Base-by-base conservation (phyloP, 179 eudicot genomes). In the Beta lomatogona region DNA sequence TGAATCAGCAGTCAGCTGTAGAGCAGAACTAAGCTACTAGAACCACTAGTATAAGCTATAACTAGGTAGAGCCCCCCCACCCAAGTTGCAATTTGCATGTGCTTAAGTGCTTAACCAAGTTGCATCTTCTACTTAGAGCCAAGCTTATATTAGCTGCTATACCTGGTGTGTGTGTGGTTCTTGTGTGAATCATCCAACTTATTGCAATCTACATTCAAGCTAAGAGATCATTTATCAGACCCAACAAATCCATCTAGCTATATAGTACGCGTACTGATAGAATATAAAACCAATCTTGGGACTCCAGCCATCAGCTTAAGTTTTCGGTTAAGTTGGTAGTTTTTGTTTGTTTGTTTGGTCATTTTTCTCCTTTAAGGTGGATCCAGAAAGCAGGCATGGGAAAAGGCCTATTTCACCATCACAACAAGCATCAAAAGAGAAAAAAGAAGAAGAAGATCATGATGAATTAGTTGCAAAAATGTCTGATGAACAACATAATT, bases 341-440 rank as follows among this genome's bases (percentile, higher is more conserved):
- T 13, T 19, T 12, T 58, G 28, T 1, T 25, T n/a, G 1, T 3
- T 58, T 1, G 12, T 58, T 3, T 58, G 63, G 21, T 58, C 19
- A 5, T 58, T 15, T 58, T 58, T 58, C n/a, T 61, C 28, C 10
- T 1, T 6, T 58, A 81, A 50, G 69, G 85, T 86, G 87, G 87
- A 86, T 84, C 87, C 79, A 66, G 44, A 58, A 68, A 73, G 85
- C 4, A 28, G n/a, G 79, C 79, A 84, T 86, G 87, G 86, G 76
- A 79, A 86, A 75, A 70, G 83, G 75, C 74, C 85, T 25, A 63
- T 81, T 73, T 70, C 77, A 18, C 6, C 69, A 78, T 2, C 2
- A 36, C 41, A 36, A 36, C 80, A 83, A 81, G 50, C 83, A 78
- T 36, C 68, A 25, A 66, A 79, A 80, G 82, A 79, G 74, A 60